Conservation (phyloP, 768 basidiomycete species). For the Phylloporus sp. region DNA sequence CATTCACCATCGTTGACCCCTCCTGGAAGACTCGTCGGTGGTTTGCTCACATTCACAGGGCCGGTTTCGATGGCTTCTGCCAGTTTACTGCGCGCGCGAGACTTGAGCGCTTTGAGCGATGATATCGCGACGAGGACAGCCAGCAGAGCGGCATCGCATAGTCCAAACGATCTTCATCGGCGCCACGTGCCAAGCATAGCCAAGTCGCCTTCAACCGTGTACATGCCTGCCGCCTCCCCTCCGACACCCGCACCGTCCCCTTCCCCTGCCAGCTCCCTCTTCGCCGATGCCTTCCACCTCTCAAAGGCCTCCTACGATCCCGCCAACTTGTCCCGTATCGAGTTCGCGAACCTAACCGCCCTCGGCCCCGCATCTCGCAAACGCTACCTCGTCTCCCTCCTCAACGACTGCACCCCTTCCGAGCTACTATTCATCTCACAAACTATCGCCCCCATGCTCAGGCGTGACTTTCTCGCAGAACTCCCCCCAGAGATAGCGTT, state of each 20-base stretch:
- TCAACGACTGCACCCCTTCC: constrained; percentile 49
- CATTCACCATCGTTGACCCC: constrained; percentile 7
- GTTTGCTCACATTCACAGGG: neutral
- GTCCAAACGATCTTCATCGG: constrained; percentile 13
- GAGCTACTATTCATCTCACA: constrained; percentile 66
- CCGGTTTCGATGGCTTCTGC: constrained; percentile 10
- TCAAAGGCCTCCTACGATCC: constrained; percentile 19
- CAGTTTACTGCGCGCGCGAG: constrained; percentile 2
- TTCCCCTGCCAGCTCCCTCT: constrained; percentile 45
- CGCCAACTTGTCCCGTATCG: constrained; percentile 26
- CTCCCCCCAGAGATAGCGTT: constrained; percentile 68
- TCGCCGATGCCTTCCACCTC: constrained; percentile 28
- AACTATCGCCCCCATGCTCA: constrained; percentile 58
- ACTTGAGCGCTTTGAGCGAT: constrained; percentile 6
- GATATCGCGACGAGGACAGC: constrained; percentile 6
- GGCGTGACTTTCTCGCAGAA: constrained; percentile 53
- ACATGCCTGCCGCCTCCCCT: constrained; percentile 51
- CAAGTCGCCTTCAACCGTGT: constrained; percentile 33
- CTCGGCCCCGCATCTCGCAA: constrained; percentile 41
- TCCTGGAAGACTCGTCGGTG: constrained; percentile 2
- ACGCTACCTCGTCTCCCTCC: constrained; percentile 46
- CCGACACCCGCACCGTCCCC: constrained; percentile 64
- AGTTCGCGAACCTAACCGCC: constrained; percentile 30
- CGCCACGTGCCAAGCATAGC: constrained; percentile 14
- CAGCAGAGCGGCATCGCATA: constrained; percentile 8